Conservation (phyloP, 495 filamentous ascomycete genomes). For the Daldinia bambusicola region DNA sequence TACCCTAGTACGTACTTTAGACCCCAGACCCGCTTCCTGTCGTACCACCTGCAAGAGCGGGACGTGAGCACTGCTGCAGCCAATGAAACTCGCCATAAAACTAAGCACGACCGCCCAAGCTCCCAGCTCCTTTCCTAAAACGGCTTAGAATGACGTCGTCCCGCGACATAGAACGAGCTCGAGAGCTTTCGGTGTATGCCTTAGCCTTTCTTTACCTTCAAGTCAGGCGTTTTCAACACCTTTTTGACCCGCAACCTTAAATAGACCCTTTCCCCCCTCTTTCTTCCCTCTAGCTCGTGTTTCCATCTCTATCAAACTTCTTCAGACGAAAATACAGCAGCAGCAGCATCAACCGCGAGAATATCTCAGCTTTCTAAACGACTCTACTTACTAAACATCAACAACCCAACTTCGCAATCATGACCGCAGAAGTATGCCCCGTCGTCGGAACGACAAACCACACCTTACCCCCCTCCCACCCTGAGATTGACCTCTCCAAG, state of each 20-base stretch:
- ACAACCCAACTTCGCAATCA: slow-evolving; percentile 17
- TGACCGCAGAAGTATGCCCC: slow-evolving; percentile 51
- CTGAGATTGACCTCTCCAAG: slow-evolving; percentile 55
- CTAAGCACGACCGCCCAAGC: slow-evolving; percentile 31
- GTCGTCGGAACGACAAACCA: slow-evolving; percentile 59
- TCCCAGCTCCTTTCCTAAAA: slow-evolving; percentile 36
- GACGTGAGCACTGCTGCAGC: neutral
- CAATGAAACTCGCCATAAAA: slow-evolving; percentile 34
- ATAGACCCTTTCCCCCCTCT: slow-evolving; percentile 25
- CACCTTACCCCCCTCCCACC: slow-evolving; percentile 55
- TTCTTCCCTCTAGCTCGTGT: slow-evolving; percentile 7
- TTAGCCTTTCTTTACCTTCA: slow-evolving; percentile 12
- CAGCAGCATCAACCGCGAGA: neutral
- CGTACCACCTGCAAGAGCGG: slow-evolving; percentile 7
- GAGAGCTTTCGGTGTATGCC: neutral
- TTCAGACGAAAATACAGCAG: neutral
- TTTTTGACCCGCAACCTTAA: slow-evolving; percentile 32
- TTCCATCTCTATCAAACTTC: neutral
- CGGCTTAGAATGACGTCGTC: slow-evolving; percentile 36
- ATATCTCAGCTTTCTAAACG: neutral
- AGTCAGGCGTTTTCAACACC: neutral
- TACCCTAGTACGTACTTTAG: neutral
- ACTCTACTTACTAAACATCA: slow-evolving; percentile 6
- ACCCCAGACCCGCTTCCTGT: slow-evolving; percentile 6
- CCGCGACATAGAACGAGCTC: neutral